A percentile compares a stretch with the other conserved stretches of the same genome.
Conservation (phyloP, 768 basidiomycete genomes). For the Galerina sulciceps region DNA sequence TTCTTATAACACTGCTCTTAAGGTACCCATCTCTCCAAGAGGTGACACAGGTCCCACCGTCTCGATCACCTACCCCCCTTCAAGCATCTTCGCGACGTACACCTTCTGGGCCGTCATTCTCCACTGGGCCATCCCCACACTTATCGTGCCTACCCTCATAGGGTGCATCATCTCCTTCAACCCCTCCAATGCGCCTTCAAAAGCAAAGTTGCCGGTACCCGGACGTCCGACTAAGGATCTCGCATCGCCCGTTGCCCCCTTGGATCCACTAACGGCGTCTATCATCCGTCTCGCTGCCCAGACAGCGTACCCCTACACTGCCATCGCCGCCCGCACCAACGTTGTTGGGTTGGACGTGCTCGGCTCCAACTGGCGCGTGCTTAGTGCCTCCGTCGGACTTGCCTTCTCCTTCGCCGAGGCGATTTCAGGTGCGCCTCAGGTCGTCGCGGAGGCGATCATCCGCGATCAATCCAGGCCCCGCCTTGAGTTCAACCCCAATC, state of each 20-base stretch:
- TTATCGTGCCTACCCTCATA: conserved; percentile 59
- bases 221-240: background rate
- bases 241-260: conserved; percentile 28
- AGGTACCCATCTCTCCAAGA: conserved; percentile 33
- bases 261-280: conserved; percentile 68
- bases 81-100: conserved; percentile 43
- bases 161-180: conserved; percentile 69
- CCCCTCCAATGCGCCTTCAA: conserved; percentile 38
- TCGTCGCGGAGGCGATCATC: conserved; percentile 32
- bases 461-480: conserved; percentile 25
- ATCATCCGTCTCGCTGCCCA: conserved; percentile 68
- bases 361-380: conserved; percentile 57
- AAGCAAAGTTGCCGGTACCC: background rate
- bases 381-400: conserved; percentile 56
- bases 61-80: conserved; percentile 53
- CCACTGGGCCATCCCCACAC: conserved; percentile 67
- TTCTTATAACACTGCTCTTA: background rate
- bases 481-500: background rate
- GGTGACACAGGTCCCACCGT: conserved; percentile 23
- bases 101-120: conserved; percentile 58
- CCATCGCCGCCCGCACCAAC: conserved; percentile 23
- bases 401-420: conserved; percentile 76
- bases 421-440: conserved; percentile 50
- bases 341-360: conserved; percentile 55
- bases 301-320: conserved; percentile 56